These are phyloP conservation scores for Pichia kluyveri DNA, from an alignment of 805 yeast genomes.

Conservation along the genomic window DNA sequence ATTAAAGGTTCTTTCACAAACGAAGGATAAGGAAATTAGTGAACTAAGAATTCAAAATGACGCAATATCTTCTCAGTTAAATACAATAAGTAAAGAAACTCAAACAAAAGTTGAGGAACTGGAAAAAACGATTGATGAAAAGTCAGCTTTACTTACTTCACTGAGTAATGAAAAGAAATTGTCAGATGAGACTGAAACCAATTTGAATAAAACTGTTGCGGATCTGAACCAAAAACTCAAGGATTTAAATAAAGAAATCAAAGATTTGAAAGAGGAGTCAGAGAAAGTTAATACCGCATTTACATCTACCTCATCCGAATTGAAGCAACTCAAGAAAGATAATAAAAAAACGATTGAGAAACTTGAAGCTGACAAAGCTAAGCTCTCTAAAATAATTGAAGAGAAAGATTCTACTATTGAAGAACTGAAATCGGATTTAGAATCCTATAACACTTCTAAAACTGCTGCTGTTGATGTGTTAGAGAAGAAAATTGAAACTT, in stretches of 20 bases:
- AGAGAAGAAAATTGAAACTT: neutral
- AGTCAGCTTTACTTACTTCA: too few species aligned
- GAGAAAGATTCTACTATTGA: neutral
- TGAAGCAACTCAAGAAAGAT: neutral
- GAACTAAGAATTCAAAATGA: neutral
- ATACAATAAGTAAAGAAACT: too few species aligned
- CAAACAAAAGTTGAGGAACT: neutral
- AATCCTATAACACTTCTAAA: neutral
- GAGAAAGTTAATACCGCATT: neutral
- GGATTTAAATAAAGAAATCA: neutral
- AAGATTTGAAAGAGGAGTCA: neutral
- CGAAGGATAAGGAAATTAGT: neutral
- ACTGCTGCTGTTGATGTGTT: neutral
- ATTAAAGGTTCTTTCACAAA: neutral
- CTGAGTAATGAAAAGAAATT: too few species aligned
- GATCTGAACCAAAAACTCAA: too few species aligned
- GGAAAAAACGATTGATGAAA: neutral
- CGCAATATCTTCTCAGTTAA: too few species aligned
- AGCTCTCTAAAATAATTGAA: neutral
- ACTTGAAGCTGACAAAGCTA: neutral
- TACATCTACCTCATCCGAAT: neutral
- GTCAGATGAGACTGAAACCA: too few species aligned
- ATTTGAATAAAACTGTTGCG: too few species aligned
- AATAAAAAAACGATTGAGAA: neutral
- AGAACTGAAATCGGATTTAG: conserved; percentile 1